Percentiles rank a stretch among this genome's conserved stretches.
phyloP scores from a whole-genome alignment of 2,329 filamentous ascomycete genomes.

The Ceratocystis albifundus region DNA sequence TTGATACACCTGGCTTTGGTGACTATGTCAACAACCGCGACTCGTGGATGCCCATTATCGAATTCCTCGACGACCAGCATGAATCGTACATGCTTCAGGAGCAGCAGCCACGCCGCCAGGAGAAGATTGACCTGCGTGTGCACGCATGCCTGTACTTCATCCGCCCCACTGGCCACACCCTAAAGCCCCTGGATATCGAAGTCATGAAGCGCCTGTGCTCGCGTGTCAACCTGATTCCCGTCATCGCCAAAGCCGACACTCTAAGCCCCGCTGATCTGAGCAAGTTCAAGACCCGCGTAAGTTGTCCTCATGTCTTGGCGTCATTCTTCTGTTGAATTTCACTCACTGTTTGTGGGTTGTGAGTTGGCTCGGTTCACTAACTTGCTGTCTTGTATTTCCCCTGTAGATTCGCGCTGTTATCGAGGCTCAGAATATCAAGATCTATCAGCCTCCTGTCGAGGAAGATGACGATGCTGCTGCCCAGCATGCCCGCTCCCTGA shows the following conservation, averaged over 20 bases:
- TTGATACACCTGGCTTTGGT: conserved; percentile 96
- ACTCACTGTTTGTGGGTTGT: not conserved
- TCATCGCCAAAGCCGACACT: conserved; percentile 97
- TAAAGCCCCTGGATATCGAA: conserved; percentile 98
- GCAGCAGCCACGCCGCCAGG: conserved; percentile 92
- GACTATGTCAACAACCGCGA: conserved; percentile 99
- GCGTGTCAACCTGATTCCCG: conserved; percentile 94
- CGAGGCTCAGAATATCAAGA: conserved; percentile 98
- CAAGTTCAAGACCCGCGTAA: conserved; percentile 89
- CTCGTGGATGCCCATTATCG: conserved; percentile 99
- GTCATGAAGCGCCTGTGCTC: conserved; percentile 99
- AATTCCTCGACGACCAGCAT: conserved; percentile 99
- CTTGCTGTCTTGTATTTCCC: conserved; percentile 26
- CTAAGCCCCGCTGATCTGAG: conserved; percentile 83
- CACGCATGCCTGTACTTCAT: conserved; percentile 99
- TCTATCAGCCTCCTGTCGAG: conserved; percentile 94
- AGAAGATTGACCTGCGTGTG: conserved; percentile 99
- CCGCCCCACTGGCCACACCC: conserved; percentile 90
- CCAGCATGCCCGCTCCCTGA: conserved; percentile 84
- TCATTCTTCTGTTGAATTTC: not conserved
- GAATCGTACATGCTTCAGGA: conserved; percentile 99
- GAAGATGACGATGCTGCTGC: conserved; percentile 96
- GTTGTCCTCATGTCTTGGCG: conserved; percentile 28
- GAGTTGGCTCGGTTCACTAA: not conserved
- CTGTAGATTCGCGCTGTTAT: conserved; percentile 81